These are phyloP conservation scores for Penicillium verhagenii DNA, from an alignment of 495 filamentous ascomycete species.

Conservation along the genomic window DNA sequence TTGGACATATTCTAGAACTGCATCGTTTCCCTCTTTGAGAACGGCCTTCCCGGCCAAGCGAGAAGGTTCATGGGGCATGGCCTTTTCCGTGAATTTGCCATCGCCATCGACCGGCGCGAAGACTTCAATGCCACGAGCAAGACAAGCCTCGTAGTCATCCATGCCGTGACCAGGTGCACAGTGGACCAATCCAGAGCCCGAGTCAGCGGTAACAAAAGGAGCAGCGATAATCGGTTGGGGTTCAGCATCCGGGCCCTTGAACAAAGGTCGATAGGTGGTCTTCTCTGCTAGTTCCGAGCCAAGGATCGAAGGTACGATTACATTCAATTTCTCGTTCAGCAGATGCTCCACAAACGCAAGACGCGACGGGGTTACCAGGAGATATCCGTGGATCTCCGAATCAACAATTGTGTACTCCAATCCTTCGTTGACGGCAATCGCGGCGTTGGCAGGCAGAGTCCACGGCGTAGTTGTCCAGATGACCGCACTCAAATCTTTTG, in stretches of 20 bases:
- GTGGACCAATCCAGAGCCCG: conserved; percentile 91
- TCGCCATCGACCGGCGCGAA: conserved; percentile 79
- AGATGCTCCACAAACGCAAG: conserved; percentile 52
- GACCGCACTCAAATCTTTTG: conserved; percentile 60
- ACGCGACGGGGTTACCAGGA: conserved; percentile 67
- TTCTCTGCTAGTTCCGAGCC: conserved; percentile 64
- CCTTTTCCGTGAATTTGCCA: conserved; percentile 74
- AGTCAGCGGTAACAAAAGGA: conserved; percentile 80
- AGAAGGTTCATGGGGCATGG: conserved; percentile 63
- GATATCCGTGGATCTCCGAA: conserved; percentile 50
- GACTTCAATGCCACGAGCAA: conserved; percentile 58
- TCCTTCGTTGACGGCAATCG: conserved; percentile 73
- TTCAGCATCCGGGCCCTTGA: conserved; percentile 48
- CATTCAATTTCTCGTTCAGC: conserved; percentile 41
- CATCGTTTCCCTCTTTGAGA: conserved; percentile 60
- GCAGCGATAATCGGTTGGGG: conserved; percentile 73
- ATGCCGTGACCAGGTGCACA: conserved; percentile 92
- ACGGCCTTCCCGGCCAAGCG: conserved; percentile 62
- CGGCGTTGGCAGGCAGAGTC: conserved; percentile 92
- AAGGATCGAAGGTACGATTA: conserved; percentile 56
- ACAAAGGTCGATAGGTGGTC: conserved; percentile 65
- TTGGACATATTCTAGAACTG: conserved; percentile 64
- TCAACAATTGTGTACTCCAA: conserved; percentile 71
- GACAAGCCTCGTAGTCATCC: conserved; percentile 90
- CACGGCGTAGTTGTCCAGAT: conserved; percentile 99